These are phyloP conservation scores for Phytophthora boehmeriae DNA, from an alignment of 352 stramenopile genomes.

Conservation along the genomic window DNA sequence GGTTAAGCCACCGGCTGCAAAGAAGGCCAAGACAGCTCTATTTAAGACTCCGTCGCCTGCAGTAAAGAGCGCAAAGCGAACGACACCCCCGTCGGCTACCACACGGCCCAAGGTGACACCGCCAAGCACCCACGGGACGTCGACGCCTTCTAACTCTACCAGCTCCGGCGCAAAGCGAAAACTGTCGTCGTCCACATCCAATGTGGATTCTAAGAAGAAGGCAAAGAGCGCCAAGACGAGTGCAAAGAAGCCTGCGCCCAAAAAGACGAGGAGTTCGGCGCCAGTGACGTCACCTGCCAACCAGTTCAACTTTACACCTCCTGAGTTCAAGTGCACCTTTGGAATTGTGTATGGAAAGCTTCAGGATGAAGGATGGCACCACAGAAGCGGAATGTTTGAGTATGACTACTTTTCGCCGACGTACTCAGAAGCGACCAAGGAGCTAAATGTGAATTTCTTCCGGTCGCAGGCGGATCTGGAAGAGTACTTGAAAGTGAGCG, in stretches of 20 bases:
- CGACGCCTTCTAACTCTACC: slow-evolving; percentile 16
- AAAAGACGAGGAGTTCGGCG: slow-evolving; percentile 30
- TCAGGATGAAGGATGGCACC: slow-evolving; percentile 63
- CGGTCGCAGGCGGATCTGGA: slow-evolving; percentile 63
- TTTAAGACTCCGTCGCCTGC: slow-evolving; percentile 50
- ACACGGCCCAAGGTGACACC: slow-evolving; percentile 1
- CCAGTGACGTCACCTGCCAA: slow-evolving; percentile 17
- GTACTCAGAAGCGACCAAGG: slow-evolving; percentile 59
- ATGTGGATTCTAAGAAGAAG: slow-evolving; percentile 24
- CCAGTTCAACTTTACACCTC: slow-evolving; percentile 50
- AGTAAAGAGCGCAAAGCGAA: slow-evolving; percentile 39
- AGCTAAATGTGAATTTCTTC: slow-evolving; percentile 70
- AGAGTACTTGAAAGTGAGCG: slow-evolving; percentile 61
- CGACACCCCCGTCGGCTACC: slow-evolving; percentile 13
- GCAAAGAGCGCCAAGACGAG: slow-evolving; percentile 32
- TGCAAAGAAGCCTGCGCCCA: slow-evolving; percentile 31
- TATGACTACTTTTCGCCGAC: slow-evolving; percentile 85
- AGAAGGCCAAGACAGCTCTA: slow-evolving; percentile 37
- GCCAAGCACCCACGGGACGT: slow-evolving; percentile 26
- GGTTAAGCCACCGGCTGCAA: slow-evolving; percentile 20
- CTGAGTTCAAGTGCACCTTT: slow-evolving; percentile 75
- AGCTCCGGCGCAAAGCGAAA: slow-evolving; percentile 33
- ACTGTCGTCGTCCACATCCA: slow-evolving; percentile 29
- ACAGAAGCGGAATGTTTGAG: slow-evolving; percentile 64
- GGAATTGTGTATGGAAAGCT: slow-evolving; percentile 68